Evolutionary conservation across 2,329 filamentous ascomycete species (phyloP), one percentile per base, ranked within the genome.

Genomic region (Sporothrix humicola): DNA sequence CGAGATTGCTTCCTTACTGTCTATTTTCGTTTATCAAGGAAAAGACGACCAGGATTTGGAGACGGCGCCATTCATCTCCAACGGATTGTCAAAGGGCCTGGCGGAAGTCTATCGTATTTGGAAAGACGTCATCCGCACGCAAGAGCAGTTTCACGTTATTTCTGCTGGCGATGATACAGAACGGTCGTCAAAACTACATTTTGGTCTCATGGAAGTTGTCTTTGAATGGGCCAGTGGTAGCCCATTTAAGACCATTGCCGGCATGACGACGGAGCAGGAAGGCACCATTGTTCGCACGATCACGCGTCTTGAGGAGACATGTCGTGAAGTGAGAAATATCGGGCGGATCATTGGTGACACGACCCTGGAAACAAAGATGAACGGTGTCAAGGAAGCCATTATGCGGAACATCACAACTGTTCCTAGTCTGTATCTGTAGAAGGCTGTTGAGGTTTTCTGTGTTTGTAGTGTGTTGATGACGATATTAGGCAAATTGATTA

Each of bases 191-290:
- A 88, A 91, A 72, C 94, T 95, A 1, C 89, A 95, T 10, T 99
- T 99, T 80, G 96, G 95, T 0, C 88, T 99, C 73, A 94, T 97
- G 81, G 96, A 99, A 82, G 96, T 99, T 0, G 97, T 99, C 48
- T 98, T 98, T 81, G 96, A 99, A 82, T 99, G 96, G 96, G 96
- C 96, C 10, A 87, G 94, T 69, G 96, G 96, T 37, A 98, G 98
- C 94, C 95, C 93, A 71, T 99, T 99, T 87, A 97, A 97, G 83
- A 95, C 96, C 77, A 99, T 99, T 77, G 98, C 95, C 0, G 93
- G 95, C 77, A 84, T 99, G 80, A 99, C 96, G 8, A 95, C 98
- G 81, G 95, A 99, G 73, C 90, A 98, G 79, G 96, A 99, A 82
- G 96, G 96, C 1, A 98, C 96, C 0, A 98, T 99, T 83, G 96